Conservation (phyloP, 441 rosid species). For the Theobroma grandiflorum region DNA sequence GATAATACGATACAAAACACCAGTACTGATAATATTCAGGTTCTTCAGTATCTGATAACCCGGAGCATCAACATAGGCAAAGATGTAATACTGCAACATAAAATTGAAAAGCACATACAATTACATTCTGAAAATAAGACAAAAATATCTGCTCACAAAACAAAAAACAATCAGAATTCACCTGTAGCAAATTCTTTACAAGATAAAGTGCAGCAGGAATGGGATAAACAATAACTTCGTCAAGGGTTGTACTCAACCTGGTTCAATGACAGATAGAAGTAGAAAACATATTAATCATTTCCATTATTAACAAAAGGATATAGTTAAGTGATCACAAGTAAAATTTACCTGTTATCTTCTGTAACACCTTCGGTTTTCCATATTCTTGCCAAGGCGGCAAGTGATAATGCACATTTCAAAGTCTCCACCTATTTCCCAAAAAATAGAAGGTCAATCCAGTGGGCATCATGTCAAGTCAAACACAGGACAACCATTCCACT, state of each 20-base stretch:
- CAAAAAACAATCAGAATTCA: conserved; percentile 35
- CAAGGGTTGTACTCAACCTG: conserved; percentile 85
- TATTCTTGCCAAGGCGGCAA: conserved; percentile 82
- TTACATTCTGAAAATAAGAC: conserved; percentile 20
- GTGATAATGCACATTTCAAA: conserved; percentile 83
- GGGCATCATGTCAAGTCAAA: background rate
- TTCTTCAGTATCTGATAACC: conserved; percentile 98
- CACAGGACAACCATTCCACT: conserved; percentile 32
- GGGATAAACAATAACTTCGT: conserved; percentile 93
- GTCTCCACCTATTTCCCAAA: conserved; percentile 77
- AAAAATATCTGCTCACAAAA: background rate
- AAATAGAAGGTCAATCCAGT: conserved; percentile 4
- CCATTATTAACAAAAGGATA: background rate
- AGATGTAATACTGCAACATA: conserved; percentile 86
- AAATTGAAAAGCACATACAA: conserved; percentile 27
- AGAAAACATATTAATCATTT: conserved; percentile 9
- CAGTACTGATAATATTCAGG: conserved; percentile 92
- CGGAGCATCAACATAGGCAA: conserved; percentile 95
- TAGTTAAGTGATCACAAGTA: background rate
- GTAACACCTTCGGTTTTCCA: conserved; percentile 88
- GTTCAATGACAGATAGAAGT: conserved; percentile 27
- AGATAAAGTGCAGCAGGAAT: conserved; percentile 94
- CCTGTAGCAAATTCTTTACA: conserved; percentile 97
- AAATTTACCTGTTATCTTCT: conserved; percentile 80
- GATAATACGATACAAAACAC: conserved; percentile 86